Base-by-base conservation (phyloP, 1,284 basidiomycete genomes). In the Puccinia sorghi region DNA sequence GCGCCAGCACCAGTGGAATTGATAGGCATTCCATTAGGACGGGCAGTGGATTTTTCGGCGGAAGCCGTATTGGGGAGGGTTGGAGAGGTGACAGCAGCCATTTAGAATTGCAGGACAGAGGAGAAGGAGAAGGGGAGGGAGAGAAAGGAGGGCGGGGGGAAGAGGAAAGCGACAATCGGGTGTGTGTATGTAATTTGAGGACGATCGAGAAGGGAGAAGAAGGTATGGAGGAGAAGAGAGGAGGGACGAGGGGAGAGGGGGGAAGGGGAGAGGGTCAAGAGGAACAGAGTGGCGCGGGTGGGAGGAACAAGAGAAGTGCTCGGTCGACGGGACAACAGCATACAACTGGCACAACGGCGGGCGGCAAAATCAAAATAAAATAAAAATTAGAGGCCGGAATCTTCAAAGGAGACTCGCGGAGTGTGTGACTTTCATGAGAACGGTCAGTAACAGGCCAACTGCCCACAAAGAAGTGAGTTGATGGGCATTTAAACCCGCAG, bases 11-110 rank as follows among this genome's bases (percentile, higher is more conserved):
- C 77, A 56, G 77, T 73, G 22, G 70, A 73, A 54, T 79, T 73
- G 25, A 73, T 66, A n/a, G 77, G 72, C 43, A 79, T 27, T 15
- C 61, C 70, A 74, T 67, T 72, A 9, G 52, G 22, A 61, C 77
- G 72, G 22, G 37, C 20, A 41, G 41, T 22, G 61, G 79, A n/a
- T 80, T 80, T 22, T 67, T 80, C 74, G 81, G 71, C 80, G 43
- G 76, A 81, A 48, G 67, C 27, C 43, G 50, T 46, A 80, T 81
- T 82, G 81, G 81, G 82, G 82, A 80, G 83, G 82, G 80, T 82
- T 66, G 78, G 81, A 48, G 72, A 74, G 20, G 72, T 46, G 0
- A 74, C 43, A 48, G 72, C 59, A 64, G 72, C 72, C 72, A 76
- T 76, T 63, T 54, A 50, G 52, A 39, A 64, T 48, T 41, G 46